phyloP scores from a whole-genome alignment of 768 basidiomycete species.

The Lactifluus pinguis region DNA sequence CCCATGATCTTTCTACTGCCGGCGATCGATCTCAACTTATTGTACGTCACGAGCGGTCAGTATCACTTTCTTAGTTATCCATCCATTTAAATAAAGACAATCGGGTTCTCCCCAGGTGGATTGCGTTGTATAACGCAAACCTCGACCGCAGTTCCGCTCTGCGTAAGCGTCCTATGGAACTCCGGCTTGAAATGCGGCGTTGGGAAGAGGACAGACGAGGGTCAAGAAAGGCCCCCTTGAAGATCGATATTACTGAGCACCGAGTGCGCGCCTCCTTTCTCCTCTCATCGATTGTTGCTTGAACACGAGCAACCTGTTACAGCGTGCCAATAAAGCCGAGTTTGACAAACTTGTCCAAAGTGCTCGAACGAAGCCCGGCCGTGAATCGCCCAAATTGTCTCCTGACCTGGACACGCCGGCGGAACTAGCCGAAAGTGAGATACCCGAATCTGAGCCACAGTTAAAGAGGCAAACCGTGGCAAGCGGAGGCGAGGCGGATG shows the following conservation, averaged over 20 bases:
- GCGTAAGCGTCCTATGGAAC: constrained; percentile 10
- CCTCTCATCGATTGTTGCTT: background rate
- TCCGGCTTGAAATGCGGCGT: constrained; percentile 17
- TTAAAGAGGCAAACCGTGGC: background rate
- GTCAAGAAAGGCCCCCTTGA: constrained; percentile 9
- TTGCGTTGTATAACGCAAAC: constrained; percentile 25
- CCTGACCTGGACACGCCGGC: background rate
- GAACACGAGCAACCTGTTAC: background rate
- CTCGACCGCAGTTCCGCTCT: constrained; percentile 17
- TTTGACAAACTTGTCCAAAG: constrained; percentile 14
- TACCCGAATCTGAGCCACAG: background rate
- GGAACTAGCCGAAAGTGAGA: background rate
- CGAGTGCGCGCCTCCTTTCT: constrained; percentile 2
- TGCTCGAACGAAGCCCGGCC: background rate
- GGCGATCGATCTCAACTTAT: constrained; percentile 21
- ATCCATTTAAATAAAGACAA: background rate
- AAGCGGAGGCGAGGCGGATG: background rate
- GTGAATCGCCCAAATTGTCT: background rate
- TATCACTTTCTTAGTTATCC: background rate
- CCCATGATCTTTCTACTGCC: constrained; percentile 18
- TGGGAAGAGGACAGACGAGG: constrained; percentile 20
- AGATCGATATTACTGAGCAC: constrained; percentile 9
- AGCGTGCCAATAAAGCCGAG: constrained; percentile 18
- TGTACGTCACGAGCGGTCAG: constrained; percentile 21
- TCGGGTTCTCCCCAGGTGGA: constrained; percentile 17